Conservation (phyloP, 176 grass and related monocot species). For the Typha latifolia region DNA sequence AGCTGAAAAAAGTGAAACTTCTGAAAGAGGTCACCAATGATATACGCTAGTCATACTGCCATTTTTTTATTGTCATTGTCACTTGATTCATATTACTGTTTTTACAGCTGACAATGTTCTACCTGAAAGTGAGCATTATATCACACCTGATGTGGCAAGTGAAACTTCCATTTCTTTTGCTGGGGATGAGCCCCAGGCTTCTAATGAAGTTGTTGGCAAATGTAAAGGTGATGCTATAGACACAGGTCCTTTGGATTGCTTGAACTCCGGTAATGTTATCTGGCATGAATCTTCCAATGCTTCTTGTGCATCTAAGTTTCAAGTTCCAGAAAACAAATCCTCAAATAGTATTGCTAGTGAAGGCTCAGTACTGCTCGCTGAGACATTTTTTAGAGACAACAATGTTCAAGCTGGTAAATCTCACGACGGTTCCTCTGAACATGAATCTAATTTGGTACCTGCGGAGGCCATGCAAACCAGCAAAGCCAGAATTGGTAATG, state of each 20-base stretch:
- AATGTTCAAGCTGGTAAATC: constrained; percentile 2
- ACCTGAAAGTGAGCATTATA: constrained; percentile 8
- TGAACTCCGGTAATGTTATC: constrained; percentile 16
- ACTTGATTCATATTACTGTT: constrained; percentile 15
- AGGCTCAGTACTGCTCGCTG: background rate
- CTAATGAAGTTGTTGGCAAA: constrained; percentile 1
- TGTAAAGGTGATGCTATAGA: background rate
- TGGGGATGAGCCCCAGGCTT: constrained; percentile 18
- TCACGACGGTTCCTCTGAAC: background rate
- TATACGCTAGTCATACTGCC: background rate
- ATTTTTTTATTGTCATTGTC: background rate
- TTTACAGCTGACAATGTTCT: constrained; percentile 11
- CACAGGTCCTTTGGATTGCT: constrained; percentile 21
- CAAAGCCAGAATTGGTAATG: background rate
- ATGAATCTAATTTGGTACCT: background rate
- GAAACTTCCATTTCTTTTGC: constrained; percentile 15
- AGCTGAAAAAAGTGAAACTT: constrained; percentile 15
- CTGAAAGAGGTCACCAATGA: constrained; percentile 36
- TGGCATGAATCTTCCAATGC: constrained; percentile 19
- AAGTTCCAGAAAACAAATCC: constrained; percentile 10
- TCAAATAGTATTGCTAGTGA: constrained; percentile 21
- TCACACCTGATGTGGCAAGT: constrained; percentile 15
- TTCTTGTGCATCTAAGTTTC: constrained; percentile 9
- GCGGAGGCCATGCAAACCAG: background rate
- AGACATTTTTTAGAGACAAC: background rate